A percentile compares a stretch with the other conserved stretches of the same genome.
phyloP scores from a whole-genome alignment of 306 rosid genomes.

The Alnus rubra region DNA sequence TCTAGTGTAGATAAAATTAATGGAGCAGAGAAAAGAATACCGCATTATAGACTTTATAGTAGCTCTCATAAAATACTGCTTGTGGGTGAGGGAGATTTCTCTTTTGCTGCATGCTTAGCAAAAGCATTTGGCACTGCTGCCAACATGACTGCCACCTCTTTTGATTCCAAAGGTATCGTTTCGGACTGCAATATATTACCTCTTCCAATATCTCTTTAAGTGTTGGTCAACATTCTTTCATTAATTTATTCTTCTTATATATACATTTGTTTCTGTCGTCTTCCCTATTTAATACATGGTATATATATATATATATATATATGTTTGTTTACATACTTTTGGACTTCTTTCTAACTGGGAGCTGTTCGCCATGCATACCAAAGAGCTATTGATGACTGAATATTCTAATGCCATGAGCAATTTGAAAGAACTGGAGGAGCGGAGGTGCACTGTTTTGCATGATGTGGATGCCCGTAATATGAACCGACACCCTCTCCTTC shows the following conservation, averaged over 20 bases:
- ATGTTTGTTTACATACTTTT: background rate
- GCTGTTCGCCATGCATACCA: background rate
- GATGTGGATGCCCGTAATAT: conserved; percentile 22
- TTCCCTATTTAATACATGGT: too few relatives aligned
- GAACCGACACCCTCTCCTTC: conserved; percentile 9
- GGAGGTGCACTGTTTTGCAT: conserved; percentile 24
- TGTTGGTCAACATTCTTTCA: background rate
- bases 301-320: too few relatives aligned
- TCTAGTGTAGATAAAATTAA: background rate
- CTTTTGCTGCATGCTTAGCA: conserved; percentile 38
- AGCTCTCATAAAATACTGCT: conserved; percentile 31
- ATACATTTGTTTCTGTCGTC: background rate
- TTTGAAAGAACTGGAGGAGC: conserved; percentile 11
- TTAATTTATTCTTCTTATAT: background rate
- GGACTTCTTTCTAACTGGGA: background rate
- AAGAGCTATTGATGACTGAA: background rate
- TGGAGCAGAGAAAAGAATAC: conserved; percentile 14
- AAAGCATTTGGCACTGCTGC: conserved; percentile 19
- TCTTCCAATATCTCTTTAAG: too few relatives aligned
- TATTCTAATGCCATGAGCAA: background rate
- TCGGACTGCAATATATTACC: too few relatives aligned
- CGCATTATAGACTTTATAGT: background rate
- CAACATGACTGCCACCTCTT: conserved; percentile 37
- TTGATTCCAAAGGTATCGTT: conserved; percentile 21
- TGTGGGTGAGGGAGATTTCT: conserved; percentile 41